Evolutionary conservation across 257 asterid species (phyloP).

Genomic region (Craterostigma plantagineum): DNA sequence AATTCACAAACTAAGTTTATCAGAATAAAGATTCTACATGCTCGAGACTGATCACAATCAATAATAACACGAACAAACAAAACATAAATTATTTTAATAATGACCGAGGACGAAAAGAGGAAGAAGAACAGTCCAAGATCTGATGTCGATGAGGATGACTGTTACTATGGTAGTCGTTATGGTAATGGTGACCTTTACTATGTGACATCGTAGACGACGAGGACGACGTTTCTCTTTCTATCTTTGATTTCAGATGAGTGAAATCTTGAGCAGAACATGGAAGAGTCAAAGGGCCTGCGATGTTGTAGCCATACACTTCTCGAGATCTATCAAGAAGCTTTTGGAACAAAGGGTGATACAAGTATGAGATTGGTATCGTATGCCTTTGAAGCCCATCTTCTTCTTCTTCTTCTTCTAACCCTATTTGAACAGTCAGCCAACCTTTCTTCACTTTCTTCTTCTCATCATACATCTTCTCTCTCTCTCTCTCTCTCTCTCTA

Average conservation of each 20-base stretch:
- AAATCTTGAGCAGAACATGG: constrained; percentile 37
- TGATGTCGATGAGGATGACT: too few species aligned
- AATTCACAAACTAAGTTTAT: too few species aligned
- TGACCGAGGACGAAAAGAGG: too few species aligned
- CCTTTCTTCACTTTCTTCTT: constrained; percentile 34
- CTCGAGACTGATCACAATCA: too few species aligned
- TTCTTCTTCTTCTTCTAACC: constrained; percentile 23
- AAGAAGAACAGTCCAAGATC: too few species aligned
- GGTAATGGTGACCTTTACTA: too few species aligned
- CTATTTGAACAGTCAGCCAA: constrained; percentile 26
- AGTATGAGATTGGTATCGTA: constrained; percentile 20
- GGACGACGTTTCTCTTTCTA: constrained; percentile 21
- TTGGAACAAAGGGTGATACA: constrained; percentile 22
- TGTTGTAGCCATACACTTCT: constrained; percentile 22
- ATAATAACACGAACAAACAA: too few species aligned
- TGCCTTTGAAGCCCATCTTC: constrained; percentile 16
- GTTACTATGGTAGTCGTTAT: too few species aligned
- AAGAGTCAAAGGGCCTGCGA: constrained; percentile 18
- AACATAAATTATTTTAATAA: too few species aligned
- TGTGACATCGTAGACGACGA: background rate
- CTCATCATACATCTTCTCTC: background rate
- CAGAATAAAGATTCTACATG: too few species aligned
- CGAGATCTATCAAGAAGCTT: constrained; percentile 23
- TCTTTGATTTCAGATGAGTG: constrained; percentile 20
- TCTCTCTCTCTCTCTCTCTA: too few species aligned